Evolutionary conservation across 2,329 filamentous ascomycete genomes (phyloP), one percentile per base, ranked within the genome.

Genomic region (Cercospora berteroae): DNA sequence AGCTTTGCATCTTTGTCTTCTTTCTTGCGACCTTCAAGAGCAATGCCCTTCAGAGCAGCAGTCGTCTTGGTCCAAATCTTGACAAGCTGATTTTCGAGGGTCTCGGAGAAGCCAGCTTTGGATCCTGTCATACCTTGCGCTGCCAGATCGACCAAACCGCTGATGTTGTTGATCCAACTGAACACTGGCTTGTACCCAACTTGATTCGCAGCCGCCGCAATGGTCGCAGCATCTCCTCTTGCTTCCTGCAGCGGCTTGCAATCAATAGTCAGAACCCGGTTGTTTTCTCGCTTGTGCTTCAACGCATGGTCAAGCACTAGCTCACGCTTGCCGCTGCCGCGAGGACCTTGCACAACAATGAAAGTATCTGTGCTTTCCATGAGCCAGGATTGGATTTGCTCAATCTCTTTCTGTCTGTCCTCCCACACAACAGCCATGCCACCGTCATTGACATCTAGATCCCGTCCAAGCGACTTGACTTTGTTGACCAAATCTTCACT

Each of bases 161-260:
- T 96, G 71, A 98, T 88, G 75, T 89, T 97, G 79, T 98, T 97
- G 81, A 96, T 91, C 92, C 94, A 98, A 0, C 92, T 96, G 78
- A 99, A 99, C 0, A 99, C 88, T 0, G 95, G 95, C 8, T 91
- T 86, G 77, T 97, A 98, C 8, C 95, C 94, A 59, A 98, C 94
- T 70, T 94, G 88, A 1, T 84, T 81, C 0, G 94, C 95, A 5
- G 95, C 89, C 48, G 90, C 89, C 68, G 88, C 88, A 74, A 99
- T 97, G 0, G 92, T 97, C 2, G 89, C 88, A 7, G 89, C 89
- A 76, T 99, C 95, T 5, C 95, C 94, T 64, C 91, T 88, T 1
- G 94, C 93, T 79, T 98, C 94, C 67, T 94, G 90, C 10, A 98
- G 92, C 1, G 91, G 90, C 77, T 96, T 97, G 82, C 94, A 98